Percentiles rank a stretch among this genome's conserved stretches.
Evolutionary conservation across 352 stramenopile species (phyloP).

Genomic region (Elongisporangium anandrum): DNA sequence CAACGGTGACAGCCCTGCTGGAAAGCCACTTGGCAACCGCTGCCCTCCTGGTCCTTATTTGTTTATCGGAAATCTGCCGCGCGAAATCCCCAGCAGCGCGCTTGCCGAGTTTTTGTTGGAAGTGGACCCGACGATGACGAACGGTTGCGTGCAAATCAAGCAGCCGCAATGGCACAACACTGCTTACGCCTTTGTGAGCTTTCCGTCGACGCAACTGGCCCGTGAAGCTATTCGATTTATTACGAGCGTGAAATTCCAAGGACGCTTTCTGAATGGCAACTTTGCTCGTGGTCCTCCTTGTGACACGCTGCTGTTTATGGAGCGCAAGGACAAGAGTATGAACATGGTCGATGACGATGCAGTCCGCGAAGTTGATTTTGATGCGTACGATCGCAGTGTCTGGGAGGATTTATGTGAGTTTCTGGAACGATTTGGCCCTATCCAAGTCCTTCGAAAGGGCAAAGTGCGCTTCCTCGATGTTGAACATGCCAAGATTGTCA

Average conservation of each 20-base stretch:
- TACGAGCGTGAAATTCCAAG: constrained; percentile 28
- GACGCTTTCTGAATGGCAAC: constrained; percentile 44
- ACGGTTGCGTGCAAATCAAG: constrained; percentile 56
- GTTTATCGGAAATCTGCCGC: constrained; percentile 64
- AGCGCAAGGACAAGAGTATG: constrained; percentile 19
- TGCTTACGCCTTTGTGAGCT: constrained; percentile 65
- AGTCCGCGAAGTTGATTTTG: constrained; percentile 43
- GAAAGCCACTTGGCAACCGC: neutral
- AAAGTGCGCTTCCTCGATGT: constrained; percentile 50
- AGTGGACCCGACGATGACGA: constrained; percentile 42
- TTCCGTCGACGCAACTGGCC: constrained; percentile 46
- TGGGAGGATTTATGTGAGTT: constrained; percentile 43
- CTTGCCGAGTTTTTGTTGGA: constrained; percentile 47
- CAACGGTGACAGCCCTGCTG: neutral
- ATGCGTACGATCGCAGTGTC: constrained; percentile 27
- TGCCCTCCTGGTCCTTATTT: constrained; percentile 68
- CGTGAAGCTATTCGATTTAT: constrained; percentile 52
- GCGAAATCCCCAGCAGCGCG: constrained; percentile 26
- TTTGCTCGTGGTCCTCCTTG: constrained; percentile 69
- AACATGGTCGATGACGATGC: constrained; percentile 31
- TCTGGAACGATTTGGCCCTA: constrained; percentile 41
- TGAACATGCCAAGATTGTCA: constrained; percentile 56
- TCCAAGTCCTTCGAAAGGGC: constrained; percentile 32
- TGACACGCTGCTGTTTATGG: constrained; percentile 60
- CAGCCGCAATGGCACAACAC: constrained; percentile 25